A percentile compares a stretch with the other conserved stretches of the same genome.
Evolutionary conservation across 1,139 yeast genomes (phyloP).

Genomic region (Yamadazyma pseudoaaseri): DNA sequence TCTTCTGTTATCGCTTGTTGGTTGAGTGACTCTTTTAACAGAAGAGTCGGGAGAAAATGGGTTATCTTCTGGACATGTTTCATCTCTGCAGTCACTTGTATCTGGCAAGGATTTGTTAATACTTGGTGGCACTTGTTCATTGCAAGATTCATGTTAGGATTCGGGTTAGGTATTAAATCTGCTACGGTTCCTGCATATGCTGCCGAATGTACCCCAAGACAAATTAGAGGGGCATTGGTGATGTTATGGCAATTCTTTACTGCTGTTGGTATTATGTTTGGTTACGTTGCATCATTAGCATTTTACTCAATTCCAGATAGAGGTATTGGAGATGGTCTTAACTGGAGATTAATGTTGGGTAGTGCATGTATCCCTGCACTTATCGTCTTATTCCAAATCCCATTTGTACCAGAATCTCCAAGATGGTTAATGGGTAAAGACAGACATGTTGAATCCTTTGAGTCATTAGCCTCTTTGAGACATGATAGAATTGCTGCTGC

Average conservation of each 20-base stretch:
- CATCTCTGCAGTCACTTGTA: constrained; percentile 64
- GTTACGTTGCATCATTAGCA: constrained; percentile 69
- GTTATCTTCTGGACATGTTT: constrained; percentile 68
- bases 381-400: constrained; percentile 65
- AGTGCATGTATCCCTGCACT: constrained; percentile 75
- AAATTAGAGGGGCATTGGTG: constrained; percentile 75
- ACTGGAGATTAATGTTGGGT: constrained; percentile 83
- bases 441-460: constrained; percentile 56
- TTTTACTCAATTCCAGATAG: constrained; percentile 36
- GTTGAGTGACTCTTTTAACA: constrained; percentile 68
- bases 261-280: constrained; percentile 83
- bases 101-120: constrained; percentile 76
- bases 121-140: constrained; percentile 75
- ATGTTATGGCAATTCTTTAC: constrained; percentile 92
- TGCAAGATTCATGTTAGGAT: constrained; percentile 70
- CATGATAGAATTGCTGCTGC: constrained; percentile 62
- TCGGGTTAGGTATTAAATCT: constrained; percentile 79
- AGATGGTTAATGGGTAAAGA: constrained; percentile 76
- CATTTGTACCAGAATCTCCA: constrained; percentile 75
- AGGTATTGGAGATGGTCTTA: constrained; percentile 48
- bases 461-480: constrained; percentile 51
- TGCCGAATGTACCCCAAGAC: constrained; percentile 78
- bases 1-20: constrained; percentile 73
- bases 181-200: constrained; percentile 82
- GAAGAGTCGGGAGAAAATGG: constrained; percentile 67